Evolutionary conservation across 345 rosid species (phyloP).

Genomic region (Bruguiera parviflora): DNA sequence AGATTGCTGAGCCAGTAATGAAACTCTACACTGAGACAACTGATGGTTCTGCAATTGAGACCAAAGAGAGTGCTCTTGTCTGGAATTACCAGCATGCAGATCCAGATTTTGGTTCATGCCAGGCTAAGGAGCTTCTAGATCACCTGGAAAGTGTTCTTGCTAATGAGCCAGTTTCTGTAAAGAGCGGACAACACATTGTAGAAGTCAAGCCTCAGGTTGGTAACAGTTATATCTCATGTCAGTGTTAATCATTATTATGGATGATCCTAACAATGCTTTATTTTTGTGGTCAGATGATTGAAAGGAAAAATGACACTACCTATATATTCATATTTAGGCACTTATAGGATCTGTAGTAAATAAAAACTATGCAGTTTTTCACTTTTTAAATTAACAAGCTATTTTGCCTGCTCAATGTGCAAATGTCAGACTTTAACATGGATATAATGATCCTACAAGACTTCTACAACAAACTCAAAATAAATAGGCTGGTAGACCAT

Average conservation of each 20-base stretch:
- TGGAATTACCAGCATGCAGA: slow-evolving; percentile 89
- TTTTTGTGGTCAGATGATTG: background rate
- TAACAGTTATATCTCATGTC: background rate
- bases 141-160: slow-evolving; percentile 91
- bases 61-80: slow-evolving; percentile 79
- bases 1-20: slow-evolving; percentile 97
- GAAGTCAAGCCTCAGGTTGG: slow-evolving; percentile 98
- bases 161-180: slow-evolving; percentile 88
- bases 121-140: slow-evolving; percentile 94
- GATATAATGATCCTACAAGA: too few species aligned
- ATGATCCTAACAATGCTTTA: background rate
- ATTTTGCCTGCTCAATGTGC: too few species aligned
- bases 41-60: slow-evolving; percentile 88
- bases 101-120: slow-evolving; percentile 96
- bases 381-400: too few species aligned
- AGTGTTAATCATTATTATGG: background rate
- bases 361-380: too few species aligned
- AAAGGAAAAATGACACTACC: too few species aligned
- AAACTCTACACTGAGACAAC: slow-evolving; percentile 85
- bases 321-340: too few species aligned
- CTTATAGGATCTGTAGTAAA: too few species aligned
- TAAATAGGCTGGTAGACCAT: too few species aligned
- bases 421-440: too few species aligned
- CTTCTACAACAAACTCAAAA: too few species aligned
- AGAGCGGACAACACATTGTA: slow-evolving; percentile 79